phyloP scores from a whole-genome alignment of 306 rosid species.

The Cucurbita ficifolia region DNA sequence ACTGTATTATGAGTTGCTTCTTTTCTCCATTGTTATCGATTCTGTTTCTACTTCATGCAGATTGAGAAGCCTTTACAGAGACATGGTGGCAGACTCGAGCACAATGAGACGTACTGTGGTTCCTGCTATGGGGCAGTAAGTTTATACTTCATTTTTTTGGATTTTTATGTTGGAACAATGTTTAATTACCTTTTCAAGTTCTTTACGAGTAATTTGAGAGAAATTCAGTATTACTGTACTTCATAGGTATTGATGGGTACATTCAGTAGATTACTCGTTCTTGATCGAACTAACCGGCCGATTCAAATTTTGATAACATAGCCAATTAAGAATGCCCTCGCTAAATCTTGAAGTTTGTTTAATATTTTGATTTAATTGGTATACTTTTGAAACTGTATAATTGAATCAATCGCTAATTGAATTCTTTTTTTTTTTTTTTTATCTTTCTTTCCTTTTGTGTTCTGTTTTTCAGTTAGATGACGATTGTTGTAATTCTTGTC shows the following conservation, averaged over 20 bases:
- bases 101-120: slow-evolving; percentile 92
- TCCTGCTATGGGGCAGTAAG: slow-evolving; percentile 89
- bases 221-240: background rate
- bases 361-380: background rate
- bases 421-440: background rate
- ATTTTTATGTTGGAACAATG: background rate
- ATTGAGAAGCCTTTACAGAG: slow-evolving; percentile 77
- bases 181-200: background rate
- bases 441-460: background rate
- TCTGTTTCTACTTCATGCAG: slow-evolving; percentile 27
- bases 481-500: slow-evolving; percentile 80
- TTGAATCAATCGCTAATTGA: background rate
- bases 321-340: background rate
- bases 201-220: background rate
- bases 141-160: slow-evolving; percentile 25
- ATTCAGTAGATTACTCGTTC: background rate
- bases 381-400: background rate
- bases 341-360: background rate
- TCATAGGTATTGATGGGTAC: background rate
- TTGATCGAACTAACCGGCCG: background rate
- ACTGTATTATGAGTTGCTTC: background rate
- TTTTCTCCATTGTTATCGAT: slow-evolving; percentile 1
- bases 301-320: background rate
- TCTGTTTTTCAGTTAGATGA: slow-evolving; percentile 48
- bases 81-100: slow-evolving; percentile 97